Percentiles rank a stretch among this genome's conserved stretches.
These are phyloP conservation scores for Agrocybe pediades DNA, from an alignment of 768 basidiomycete genomes.

Conservation along the genomic window DNA sequence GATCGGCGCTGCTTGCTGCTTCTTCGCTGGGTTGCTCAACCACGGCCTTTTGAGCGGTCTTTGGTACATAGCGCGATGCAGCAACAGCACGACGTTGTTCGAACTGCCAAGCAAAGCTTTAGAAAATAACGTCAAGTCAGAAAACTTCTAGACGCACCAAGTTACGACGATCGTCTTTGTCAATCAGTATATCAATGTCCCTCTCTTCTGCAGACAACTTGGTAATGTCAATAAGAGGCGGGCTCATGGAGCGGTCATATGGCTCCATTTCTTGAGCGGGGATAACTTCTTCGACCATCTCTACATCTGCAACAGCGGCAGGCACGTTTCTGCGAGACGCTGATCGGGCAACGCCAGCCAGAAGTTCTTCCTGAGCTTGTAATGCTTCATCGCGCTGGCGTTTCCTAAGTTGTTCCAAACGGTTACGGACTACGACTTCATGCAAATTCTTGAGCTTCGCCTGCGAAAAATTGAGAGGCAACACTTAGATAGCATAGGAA, in stretches of 20 bases:
- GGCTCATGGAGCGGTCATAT: conserved; percentile 88
- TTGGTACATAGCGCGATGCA: conserved; percentile 86
- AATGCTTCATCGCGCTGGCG: conserved; percentile 95
- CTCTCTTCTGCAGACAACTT: conserved; percentile 77
- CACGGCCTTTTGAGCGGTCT: conserved; percentile 58
- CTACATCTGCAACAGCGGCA: conserved; percentile 36
- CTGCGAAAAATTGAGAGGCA: conserved; percentile 37
- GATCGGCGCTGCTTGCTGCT: conserved; percentile 63
- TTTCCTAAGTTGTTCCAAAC: conserved; percentile 94
- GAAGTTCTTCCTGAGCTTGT: conserved; percentile 88
- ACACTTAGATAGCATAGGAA: background rate
- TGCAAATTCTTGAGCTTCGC: conserved; percentile 91
- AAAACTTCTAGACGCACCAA: conserved; percentile 50
- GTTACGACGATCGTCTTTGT: conserved; percentile 59
- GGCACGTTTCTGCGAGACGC: conserved; percentile 41
- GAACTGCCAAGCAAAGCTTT: conserved; percentile 46
- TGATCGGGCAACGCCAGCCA: conserved; percentile 73
- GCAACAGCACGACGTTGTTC: conserved; percentile 80
- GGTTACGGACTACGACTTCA: conserved; percentile 95
- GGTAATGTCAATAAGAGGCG: conserved; percentile 70
- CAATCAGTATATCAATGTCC: conserved; percentile 75
- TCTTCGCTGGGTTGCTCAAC: conserved; percentile 60
- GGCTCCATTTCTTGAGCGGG: conserved; percentile 71
- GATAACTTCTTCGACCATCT: conserved; percentile 32
- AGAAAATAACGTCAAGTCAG: background rate